Conservation (phyloP, 2,329 filamentous ascomycete genomes). For the Paramyrothecium sp. region DNA sequence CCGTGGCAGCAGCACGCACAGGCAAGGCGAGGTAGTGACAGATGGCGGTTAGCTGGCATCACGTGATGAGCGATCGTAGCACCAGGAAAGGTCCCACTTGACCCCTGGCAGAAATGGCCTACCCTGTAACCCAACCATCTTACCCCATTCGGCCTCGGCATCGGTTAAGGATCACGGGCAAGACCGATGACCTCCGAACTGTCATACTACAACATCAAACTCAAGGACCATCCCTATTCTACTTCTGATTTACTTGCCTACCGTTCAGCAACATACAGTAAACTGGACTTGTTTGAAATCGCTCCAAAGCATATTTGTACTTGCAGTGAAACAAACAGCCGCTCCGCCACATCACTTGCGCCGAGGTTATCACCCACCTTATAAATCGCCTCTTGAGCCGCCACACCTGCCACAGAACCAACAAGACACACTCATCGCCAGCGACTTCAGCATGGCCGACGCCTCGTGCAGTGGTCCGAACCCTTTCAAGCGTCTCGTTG, state of each 20-base stretch:
- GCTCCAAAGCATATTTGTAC: too few relatives aligned
- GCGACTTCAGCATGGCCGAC: conserved; percentile 32
- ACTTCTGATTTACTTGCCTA: too few relatives aligned
- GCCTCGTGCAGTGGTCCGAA: conserved; percentile 39
- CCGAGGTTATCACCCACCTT: conserved; percentile 1
- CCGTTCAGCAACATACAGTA: too few relatives aligned
- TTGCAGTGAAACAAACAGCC: not conserved
- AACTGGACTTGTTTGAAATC: too few relatives aligned
- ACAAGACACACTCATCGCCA: not conserved
- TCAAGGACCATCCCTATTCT: too few relatives aligned
- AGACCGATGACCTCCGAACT: not conserved
- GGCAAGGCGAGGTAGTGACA: conserved; percentile 20
- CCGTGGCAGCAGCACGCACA: conserved; percentile 6
- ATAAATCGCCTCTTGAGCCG: not conserved
- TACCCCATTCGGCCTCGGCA: not conserved
- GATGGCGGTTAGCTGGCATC: conserved; percentile 16
- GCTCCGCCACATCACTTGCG: not conserved
- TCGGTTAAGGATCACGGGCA: not conserved
- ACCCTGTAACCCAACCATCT: not conserved
- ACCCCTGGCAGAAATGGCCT: not conserved
- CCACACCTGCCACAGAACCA: not conserved
- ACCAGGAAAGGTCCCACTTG: not conserved
- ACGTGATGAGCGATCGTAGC: conserved; percentile 12
- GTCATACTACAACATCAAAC: not conserved
- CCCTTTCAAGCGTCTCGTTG: conserved; percentile 41